Conservation (phyloP, 129 eudicot species). For the Helianthus tuberosus region DNA sequence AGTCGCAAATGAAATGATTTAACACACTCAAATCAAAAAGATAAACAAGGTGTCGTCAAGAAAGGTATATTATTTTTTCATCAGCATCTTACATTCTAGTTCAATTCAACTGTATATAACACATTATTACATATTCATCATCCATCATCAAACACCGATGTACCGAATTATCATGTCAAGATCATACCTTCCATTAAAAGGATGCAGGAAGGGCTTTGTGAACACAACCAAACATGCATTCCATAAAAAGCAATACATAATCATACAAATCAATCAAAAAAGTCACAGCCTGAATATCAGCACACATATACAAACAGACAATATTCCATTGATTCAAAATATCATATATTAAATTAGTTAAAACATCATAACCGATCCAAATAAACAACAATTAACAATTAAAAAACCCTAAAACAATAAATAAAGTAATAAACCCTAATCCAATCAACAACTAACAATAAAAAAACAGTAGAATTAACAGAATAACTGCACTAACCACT, state of each 20-base stretch:
- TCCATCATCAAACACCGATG: slow-evolving; percentile 8
- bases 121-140: background rate
- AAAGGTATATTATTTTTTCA: background rate
- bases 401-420: slow-evolving; percentile 4
- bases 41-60: background rate
- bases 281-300: too few relatives aligned
- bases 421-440: slow-evolving; percentile 37
- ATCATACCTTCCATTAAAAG: too few relatives aligned
- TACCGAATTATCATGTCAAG: background rate
- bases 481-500: slow-evolving; percentile 66
- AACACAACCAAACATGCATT: too few relatives aligned
- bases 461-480: background rate
- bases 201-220: too few relatives aligned
- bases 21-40: background rate
- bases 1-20: background rate
- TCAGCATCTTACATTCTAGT: too few relatives aligned
- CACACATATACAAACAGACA: too few relatives aligned
- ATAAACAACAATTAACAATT: background rate
- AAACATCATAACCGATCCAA: too few relatives aligned
- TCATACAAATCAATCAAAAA: too few relatives aligned
- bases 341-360: too few relatives aligned
- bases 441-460: slow-evolving; percentile 1
- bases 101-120: too few relatives aligned
- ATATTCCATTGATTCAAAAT: too few relatives aligned
- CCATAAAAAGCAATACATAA: too few relatives aligned